Evolutionary conservation across 1,284 basidiomycete genomes (phyloP), one percentile per base, ranked within the genome.

Genomic region (Cerrena zonata): DNA sequence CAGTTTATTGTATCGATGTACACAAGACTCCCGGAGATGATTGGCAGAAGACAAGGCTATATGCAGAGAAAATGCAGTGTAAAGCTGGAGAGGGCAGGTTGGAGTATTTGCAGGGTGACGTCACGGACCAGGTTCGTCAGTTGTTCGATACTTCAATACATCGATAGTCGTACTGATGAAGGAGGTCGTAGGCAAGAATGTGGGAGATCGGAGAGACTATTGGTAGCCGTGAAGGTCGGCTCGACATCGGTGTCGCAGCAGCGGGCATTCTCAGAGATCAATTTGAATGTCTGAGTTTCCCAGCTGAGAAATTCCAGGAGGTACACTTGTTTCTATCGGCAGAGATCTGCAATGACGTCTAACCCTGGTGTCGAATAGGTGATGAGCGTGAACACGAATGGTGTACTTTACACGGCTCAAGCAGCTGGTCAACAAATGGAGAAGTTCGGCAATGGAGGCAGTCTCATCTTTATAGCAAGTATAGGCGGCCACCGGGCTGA

Each of bases 401-500:
- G 89, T 1, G 86, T 86, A 23, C 68, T 91, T 53, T 84, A 81
- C 60, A 86, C 87, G 3, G 86, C 86, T 2, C 86, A 90, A 63
- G 86, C 86, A 0, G 88, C 82, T 12, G 89, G 87, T 5, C 74
- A 80, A 52, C 81, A 87, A 67, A 91, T 89, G 86, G 70, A 65
- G n/a, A 75, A 80, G 25, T 87, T 84, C 56, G 78, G 80, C 2
- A 78, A 74, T 12, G 74, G 76, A 15, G 91, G 89, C 0, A 91
- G 87, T 58, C 89, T 93, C 57, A 79, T 90, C 56, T 68, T 91
- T 54, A 84, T 92, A 57, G 90, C 86, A 18, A 90, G 87, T 52
- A 91, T 94, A 87, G 88, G 85, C 41, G 91, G 89, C 15, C 83
- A 81, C 48, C 82, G 92, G 56, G 88, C 89, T 47, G 91, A 92